Evolutionary conservation across 257 asterid genomes (phyloP).

Genomic region (Jacaranda mimosifolia): DNA sequence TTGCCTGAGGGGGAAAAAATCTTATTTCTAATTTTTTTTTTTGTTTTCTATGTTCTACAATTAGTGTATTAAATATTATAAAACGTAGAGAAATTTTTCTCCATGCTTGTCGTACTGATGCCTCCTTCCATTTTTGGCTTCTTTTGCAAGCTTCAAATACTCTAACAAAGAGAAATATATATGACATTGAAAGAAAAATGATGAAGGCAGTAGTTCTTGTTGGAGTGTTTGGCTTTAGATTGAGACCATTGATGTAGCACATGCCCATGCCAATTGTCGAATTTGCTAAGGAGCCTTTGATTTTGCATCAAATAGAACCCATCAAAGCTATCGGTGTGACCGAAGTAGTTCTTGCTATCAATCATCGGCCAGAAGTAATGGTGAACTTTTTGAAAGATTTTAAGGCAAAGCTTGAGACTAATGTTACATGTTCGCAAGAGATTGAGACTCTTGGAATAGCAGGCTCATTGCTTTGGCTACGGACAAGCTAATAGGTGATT

Average conservation of each 20-base stretch:
- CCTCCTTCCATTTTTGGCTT: too few relatives aligned
- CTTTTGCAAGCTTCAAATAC: too few relatives aligned
- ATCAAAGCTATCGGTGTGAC: slow-evolving; percentile 90
- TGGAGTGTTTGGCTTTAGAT: slow-evolving; percentile 94
- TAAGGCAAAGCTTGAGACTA: slow-evolving; percentile 84
- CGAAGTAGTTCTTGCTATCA: slow-evolving; percentile 93
- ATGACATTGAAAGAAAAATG: not conserved
- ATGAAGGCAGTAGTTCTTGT: slow-evolving; percentile 98
- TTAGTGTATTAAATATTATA: too few relatives aligned
- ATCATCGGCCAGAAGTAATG: slow-evolving; percentile 98
- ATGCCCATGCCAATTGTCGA: slow-evolving; percentile 96
- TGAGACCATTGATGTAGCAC: slow-evolving; percentile 93
- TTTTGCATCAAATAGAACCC: slow-evolving; percentile 93
- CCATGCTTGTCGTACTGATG: too few relatives aligned
- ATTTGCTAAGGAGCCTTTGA: slow-evolving; percentile 97
- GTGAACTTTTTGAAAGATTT: slow-evolving; percentile 93
- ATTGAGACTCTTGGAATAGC: slow-evolving; percentile 98
- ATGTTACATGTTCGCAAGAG: slow-evolving; percentile 95
- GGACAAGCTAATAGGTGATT: slow-evolving; percentile 80
- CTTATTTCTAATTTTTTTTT: too few relatives aligned
- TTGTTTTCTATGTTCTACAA: too few relatives aligned
- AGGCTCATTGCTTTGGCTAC: slow-evolving; percentile 98
- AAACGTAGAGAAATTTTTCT: too few relatives aligned
- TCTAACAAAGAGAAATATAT: too few relatives aligned
- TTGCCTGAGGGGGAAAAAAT: too few relatives aligned